These are phyloP conservation scores for Cyclotella atomus DNA, from an alignment of 108 stramenopile genomes.

Conservation along the genomic window DNA sequence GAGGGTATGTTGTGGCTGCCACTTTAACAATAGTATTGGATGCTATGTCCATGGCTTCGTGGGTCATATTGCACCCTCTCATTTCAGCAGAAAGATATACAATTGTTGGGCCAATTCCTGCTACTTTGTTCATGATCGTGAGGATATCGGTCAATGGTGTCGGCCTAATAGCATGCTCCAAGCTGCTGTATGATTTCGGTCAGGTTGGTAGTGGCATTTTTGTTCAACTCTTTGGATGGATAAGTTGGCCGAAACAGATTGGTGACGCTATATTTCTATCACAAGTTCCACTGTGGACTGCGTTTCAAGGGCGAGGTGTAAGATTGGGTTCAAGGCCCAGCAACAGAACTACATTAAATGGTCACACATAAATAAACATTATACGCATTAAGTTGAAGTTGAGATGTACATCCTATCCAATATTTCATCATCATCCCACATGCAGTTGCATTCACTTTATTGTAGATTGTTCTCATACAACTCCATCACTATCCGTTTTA, in stretches of 20 bases:
- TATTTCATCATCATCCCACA: too few relatives aligned
- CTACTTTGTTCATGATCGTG: constrained; percentile 25
- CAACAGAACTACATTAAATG: too few relatives aligned
- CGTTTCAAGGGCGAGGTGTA: constrained; percentile 47
- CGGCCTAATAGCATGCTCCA: constrained; percentile 37
- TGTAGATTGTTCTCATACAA: constrained; percentile 49
- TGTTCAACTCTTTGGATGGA: constrained; percentile 27
- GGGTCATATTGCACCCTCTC: constrained; percentile 38
- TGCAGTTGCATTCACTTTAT: too few relatives aligned
- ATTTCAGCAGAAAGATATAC: constrained; percentile 2
- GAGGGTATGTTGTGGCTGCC: constrained; percentile 51
- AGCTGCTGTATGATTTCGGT: constrained; percentile 40
- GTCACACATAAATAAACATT: not conserved
- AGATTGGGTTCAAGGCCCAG: constrained; percentile 28
- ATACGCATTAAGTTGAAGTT: not conserved
- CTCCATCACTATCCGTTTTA: constrained; percentile 69
- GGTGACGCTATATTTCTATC: constrained; percentile 34
- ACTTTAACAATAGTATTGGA: constrained; percentile 51
- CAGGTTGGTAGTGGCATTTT: constrained; percentile 49
- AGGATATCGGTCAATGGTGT: constrained; percentile 25
- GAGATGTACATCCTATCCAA: constrained; percentile 1
- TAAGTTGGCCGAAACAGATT: constrained; percentile 22
- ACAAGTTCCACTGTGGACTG: constrained; percentile 37
- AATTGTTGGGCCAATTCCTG: constrained; percentile 17
- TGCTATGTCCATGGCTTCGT: constrained; percentile 65